Conservation (phyloP, 2,329 filamentous ascomycete genomes). For the Exophiala lecanii-corni region DNA sequence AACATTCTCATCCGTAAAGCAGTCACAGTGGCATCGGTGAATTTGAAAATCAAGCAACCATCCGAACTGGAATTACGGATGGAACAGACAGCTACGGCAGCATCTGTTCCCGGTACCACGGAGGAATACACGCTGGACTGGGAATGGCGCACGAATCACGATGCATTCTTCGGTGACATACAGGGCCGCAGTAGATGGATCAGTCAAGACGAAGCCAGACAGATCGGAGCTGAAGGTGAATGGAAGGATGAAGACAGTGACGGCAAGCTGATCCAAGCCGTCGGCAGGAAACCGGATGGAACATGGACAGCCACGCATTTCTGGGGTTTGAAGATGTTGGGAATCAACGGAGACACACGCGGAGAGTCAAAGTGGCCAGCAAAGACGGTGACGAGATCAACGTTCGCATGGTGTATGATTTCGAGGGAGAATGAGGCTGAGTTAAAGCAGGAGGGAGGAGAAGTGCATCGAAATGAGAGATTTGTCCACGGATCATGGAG, state of each 20-base stretch:
- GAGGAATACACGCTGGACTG: conserved; percentile 21
- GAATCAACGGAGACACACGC: conserved; percentile 8
- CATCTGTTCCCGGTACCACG: conserved; percentile 18
- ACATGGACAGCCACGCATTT: conserved; percentile 1
- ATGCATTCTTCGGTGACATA: conserved; percentile 20
- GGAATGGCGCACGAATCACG: conserved; percentile 16
- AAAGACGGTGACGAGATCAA: conserved; percentile 15
- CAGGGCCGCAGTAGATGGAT: conserved; percentile 5
- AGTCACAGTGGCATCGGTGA: conserved; percentile 1
- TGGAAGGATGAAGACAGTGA: conserved; percentile 2
- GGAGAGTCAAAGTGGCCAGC: conserved; percentile 16
- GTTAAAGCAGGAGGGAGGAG: too few relatives aligned
- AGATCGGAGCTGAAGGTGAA: neutral
- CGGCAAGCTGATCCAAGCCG: conserved; percentile 2
- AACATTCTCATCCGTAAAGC: neutral
- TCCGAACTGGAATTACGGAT: conserved; percentile 9
- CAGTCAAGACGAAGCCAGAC: neutral
- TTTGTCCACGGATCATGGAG: too few relatives aligned
- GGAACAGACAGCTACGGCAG: conserved; percentile 21
- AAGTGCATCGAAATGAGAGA: too few relatives aligned
- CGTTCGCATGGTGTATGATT: conserved; percentile 23
- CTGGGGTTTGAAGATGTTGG: conserved; percentile 2
- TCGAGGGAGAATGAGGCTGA: conserved; percentile 6
- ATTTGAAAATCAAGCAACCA: conserved; percentile 5
- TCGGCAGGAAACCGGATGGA: conserved; percentile 1